Base-by-base conservation (phyloP, 352 stramenopile species). In the Pythium folliculosum region DNA sequence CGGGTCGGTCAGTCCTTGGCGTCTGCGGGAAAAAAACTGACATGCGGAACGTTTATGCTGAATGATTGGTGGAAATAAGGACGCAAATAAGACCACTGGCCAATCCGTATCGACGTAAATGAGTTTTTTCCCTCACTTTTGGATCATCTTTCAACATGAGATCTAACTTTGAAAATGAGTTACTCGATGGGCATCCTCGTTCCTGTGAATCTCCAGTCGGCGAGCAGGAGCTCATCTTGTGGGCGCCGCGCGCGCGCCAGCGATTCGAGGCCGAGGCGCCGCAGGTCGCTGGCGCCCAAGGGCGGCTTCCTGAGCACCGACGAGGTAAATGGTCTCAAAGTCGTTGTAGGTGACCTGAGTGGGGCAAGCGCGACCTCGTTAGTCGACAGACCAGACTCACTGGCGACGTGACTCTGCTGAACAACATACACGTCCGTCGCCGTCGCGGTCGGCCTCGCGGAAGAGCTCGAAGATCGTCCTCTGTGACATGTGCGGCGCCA, bases 291-390 rank as follows among this genome's bases (percentile, higher is more conserved):
- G 5, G 17, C 21, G 43, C 3, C 13, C 6, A 9, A 35, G 43
- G 14, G 32, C 58, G 51, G 12, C 73, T 37, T 44, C 37, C 48
- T 86, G 64, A 12, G 80, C 48, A 7, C 76, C 69, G 22, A 86
- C 60, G 10, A 89, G 67, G 67, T 78, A 85, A 69, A 89, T 73
- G n/a, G 76, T 65, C 71, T 89, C 81, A 63, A 88, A 89, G 53
- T 87, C 81, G 61, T 84, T 75, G 52, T 89, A 89, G 10, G 81
- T 89, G 55, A 89, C 81, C 81, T 88, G 58, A 40, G 35, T 14
- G 58, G 23, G 38, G 59, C 4, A 23, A 23, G 19, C n/a, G n/a
- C n/a, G n/a, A n/a, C n/a, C n/a, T n/a, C n/a, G n/a, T n/a, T n/a
- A n/a, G n/a, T n/a, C n/a, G n/a, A n/a, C n/a, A n/a, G n/a, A n/a